These are phyloP conservation scores for Exophiala calicioides DNA, from an alignment of 2,329 filamentous ascomycete genomes.

Conservation along the genomic window DNA sequence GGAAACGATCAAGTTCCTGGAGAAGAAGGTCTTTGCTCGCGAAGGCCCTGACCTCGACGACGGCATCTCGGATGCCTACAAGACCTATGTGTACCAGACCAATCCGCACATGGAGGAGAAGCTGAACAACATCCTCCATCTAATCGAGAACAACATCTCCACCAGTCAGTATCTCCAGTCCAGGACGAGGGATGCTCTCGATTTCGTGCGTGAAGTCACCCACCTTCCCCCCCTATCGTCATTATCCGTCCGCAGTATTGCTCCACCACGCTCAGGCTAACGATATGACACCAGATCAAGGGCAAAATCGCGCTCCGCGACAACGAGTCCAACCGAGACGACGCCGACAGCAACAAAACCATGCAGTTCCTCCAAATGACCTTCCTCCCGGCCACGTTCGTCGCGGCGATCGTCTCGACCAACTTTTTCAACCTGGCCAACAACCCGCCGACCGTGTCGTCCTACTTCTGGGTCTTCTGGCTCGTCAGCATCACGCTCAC, in stretches of 20 bases:
- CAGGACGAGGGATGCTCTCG: conserved; percentile 15
- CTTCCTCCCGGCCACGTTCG: conserved; percentile 17
- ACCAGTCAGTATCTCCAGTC: conserved; percentile 15
- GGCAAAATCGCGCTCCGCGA: conserved; percentile 12
- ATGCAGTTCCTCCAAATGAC: conserved; percentile 18
- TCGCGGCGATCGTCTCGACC: conserved; percentile 17
- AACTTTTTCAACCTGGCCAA: conserved; percentile 14
- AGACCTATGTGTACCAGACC: conserved; percentile 10
- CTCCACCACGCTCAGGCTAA: background rate
- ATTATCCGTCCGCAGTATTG: no score
- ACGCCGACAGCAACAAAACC: conserved; percentile 20
- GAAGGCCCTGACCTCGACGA: background rate
- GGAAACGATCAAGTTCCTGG: conserved; percentile 17
- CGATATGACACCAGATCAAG: conserved; percentile 5
- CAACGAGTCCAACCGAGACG: conserved; percentile 12
- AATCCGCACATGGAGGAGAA: conserved; percentile 22
- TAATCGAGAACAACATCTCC: conserved; percentile 18
- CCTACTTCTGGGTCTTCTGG: conserved; percentile 19
- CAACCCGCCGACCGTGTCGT: conserved; percentile 6
- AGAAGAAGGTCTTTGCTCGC: conserved; percentile 13
- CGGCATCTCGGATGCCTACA: conserved; percentile 5
- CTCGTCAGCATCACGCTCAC: conserved; percentile 12
- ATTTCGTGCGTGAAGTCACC: conserved; percentile 10
- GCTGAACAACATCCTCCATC: conserved; percentile 13
- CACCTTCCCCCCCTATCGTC: background rate